Conservation (phyloP, 352 stramenopile genomes). For the Globisporangium lucens region DNA sequence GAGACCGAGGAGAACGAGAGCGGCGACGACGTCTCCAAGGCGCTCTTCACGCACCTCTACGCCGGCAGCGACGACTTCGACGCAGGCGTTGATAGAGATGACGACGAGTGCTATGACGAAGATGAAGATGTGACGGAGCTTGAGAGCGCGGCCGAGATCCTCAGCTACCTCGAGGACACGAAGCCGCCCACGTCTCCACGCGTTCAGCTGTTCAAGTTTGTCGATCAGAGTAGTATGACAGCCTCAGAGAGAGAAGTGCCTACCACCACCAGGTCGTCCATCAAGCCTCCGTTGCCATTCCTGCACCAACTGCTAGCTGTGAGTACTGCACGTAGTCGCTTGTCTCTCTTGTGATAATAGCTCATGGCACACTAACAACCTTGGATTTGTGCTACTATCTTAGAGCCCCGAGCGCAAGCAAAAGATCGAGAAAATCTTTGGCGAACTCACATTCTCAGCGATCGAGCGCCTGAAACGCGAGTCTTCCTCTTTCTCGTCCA, state of each 20-base stretch:
- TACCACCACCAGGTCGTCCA: neutral
- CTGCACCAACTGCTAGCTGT: conserved; percentile 11
- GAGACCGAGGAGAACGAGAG: conserved; percentile 47
- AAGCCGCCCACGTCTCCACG: neutral
- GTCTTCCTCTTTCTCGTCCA: conserved; percentile 1
- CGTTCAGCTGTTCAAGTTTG: neutral
- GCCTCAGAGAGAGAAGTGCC: neutral
- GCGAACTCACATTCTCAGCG: conserved; percentile 56
- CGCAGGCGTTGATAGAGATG: conserved; percentile 3
- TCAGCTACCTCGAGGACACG: conserved; percentile 13
- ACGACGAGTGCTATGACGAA: conserved; percentile 1
- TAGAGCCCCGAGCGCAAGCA: conserved; percentile 29
- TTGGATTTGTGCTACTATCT: neutral
- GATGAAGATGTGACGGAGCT: conserved; percentile 16
- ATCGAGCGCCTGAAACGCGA: conserved; percentile 36
- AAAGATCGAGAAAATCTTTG: conserved; percentile 63
- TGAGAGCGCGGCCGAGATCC: conserved; percentile 15
- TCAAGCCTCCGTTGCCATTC: conserved; percentile 1
- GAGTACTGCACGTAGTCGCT: neutral
- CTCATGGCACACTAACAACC: neutral
- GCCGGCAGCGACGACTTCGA: conserved; percentile 26
- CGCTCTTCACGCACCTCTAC: conserved; percentile 64
- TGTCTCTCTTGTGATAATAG: neutral
- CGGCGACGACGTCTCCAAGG: conserved; percentile 54
- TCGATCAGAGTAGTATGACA: neutral